These are phyloP conservation scores for Multifurca ochricompacta DNA, from an alignment of 768 basidiomycete species.

Conservation along the genomic window DNA sequence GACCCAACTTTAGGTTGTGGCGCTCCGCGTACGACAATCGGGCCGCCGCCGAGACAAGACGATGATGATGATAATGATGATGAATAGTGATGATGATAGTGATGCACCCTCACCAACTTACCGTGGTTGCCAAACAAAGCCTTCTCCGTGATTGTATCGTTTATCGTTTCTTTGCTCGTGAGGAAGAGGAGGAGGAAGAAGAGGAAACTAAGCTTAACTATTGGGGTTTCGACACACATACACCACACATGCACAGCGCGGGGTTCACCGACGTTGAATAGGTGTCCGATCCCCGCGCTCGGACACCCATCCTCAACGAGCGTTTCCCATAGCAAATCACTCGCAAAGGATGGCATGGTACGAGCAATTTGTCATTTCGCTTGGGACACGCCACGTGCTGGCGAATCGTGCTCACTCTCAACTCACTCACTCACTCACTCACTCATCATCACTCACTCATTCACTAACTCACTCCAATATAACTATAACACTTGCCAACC, in stretches of 20 bases:
- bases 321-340: conserved; percentile 13
- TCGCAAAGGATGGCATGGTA: conserved; percentile 1
- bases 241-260: not conserved
- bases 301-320: not conserved
- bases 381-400: conserved; percentile 6
- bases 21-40: conserved; percentile 10
- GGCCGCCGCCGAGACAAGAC: not conserved
- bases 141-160: not conserved
- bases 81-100: too few relatives aligned
- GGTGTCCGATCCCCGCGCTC: conserved; percentile 10
- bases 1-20: conserved; percentile 7
- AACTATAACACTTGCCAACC: not conserved
- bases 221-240: not conserved
- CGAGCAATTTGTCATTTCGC: conserved; percentile 13
- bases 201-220: too few relatives aligned
- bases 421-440: too few relatives aligned
- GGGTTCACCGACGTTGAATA: conserved; percentile 4
- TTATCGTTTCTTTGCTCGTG: too few relatives aligned
- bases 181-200: too few relatives aligned
- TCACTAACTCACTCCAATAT: too few relatives aligned
- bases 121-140: not conserved
- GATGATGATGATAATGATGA: too few relatives aligned
- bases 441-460: too few relatives aligned
- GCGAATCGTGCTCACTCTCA: conserved; percentile 6
- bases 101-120: too few relatives aligned